Conservation (phyloP, 129 eudicot genomes). For the Arctium lappa region DNA sequence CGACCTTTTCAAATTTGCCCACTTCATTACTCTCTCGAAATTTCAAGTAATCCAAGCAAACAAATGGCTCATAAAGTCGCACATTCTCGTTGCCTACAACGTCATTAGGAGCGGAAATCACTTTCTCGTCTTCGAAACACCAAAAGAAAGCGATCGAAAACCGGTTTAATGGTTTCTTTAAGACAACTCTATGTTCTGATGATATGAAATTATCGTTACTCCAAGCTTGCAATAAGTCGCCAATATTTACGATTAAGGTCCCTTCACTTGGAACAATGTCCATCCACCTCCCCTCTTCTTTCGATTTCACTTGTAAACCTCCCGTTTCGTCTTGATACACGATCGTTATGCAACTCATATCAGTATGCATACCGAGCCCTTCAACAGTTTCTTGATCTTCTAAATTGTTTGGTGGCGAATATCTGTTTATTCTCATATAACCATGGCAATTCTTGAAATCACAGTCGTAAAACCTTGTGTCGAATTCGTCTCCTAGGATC, state of each 20-base stretch:
- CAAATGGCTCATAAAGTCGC: conserved; percentile 58
- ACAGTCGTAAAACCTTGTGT: conserved; percentile 40
- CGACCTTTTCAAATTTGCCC: conserved; percentile 77
- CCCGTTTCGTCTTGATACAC: conserved; percentile 70
- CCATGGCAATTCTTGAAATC: conserved; percentile 73
- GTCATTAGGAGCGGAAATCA: conserved; percentile 59
- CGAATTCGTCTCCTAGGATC: conserved; percentile 55
- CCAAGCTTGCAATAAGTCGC: conserved; percentile 86
- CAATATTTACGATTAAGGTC: conserved; percentile 62
- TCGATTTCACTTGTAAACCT: conserved; percentile 74
- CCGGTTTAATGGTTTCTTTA: conserved; percentile 44
- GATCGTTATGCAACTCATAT: conserved; percentile 78
- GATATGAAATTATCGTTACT: conserved; percentile 65
- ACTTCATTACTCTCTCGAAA: conserved; percentile 66
- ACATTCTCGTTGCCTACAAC: conserved; percentile 41
- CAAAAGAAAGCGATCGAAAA: conserved; percentile 76
- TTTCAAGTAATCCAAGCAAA: conserved; percentile 58
- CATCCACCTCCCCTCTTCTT: conserved; percentile 64
- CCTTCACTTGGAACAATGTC: conserved; percentile 65
- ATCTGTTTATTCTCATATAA: conserved; percentile 64
- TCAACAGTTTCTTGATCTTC: conserved; percentile 47
- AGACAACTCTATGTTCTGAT: conserved; percentile 67
- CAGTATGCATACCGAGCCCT: conserved; percentile 84
- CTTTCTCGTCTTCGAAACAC: conserved; percentile 85
- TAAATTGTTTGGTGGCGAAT: conserved; percentile 42